Percentiles rank a stretch among this genome's conserved stretches.
These are phyloP conservation scores for Elongisporangium prolatum DNA, from an alignment of 352 stramenopile genomes.

Conservation along the genomic window DNA sequence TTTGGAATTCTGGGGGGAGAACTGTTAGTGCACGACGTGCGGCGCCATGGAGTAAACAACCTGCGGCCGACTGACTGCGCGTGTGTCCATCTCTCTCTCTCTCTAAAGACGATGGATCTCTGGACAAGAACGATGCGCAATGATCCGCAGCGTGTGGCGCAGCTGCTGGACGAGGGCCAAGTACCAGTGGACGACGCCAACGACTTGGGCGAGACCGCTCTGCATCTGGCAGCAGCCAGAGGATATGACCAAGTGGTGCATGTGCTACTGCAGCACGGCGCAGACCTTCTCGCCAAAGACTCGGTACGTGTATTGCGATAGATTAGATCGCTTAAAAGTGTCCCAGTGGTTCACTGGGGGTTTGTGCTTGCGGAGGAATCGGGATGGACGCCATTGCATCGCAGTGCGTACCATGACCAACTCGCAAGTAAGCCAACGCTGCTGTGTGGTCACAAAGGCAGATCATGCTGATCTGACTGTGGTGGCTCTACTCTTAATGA, in stretches of 20 bases:
- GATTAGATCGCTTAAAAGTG: not conserved
- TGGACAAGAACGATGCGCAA: slow-evolving; percentile 1
- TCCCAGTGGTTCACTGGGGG: slow-evolving; percentile 10
- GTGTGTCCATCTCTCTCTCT: not conserved
- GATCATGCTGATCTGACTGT: slow-evolving; percentile 1
- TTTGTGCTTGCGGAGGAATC: slow-evolving; percentile 47
- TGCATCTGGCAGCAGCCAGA: slow-evolving; percentile 59
- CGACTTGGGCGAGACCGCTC: slow-evolving; percentile 63
- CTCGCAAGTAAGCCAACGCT: slow-evolving; percentile 47
- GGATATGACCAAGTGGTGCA: slow-evolving; percentile 48
- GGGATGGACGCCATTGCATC: slow-evolving; percentile 75
- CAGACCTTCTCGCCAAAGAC: slow-evolving; percentile 45
- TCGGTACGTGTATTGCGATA: slow-evolving; percentile 34
- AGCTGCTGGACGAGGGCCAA: slow-evolving; percentile 21
- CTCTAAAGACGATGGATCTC: not conserved
- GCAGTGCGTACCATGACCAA: slow-evolving; percentile 60
- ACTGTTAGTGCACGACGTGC: not conserved
- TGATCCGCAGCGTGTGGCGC: not conserved
- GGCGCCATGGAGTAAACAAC: not conserved
- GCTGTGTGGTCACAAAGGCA: not conserved
- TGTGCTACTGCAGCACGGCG: slow-evolving; percentile 53
- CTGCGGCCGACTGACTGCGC: not conserved
- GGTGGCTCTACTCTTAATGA: slow-evolving; percentile 9
- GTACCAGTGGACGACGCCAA: slow-evolving; percentile 56
- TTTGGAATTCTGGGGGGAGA: not conserved